Evolutionary conservation across 768 basidiomycete genomes (phyloP), one percentile per base, ranked within the genome.

Genomic region (Xerocomellus chrysenteron): DNA sequence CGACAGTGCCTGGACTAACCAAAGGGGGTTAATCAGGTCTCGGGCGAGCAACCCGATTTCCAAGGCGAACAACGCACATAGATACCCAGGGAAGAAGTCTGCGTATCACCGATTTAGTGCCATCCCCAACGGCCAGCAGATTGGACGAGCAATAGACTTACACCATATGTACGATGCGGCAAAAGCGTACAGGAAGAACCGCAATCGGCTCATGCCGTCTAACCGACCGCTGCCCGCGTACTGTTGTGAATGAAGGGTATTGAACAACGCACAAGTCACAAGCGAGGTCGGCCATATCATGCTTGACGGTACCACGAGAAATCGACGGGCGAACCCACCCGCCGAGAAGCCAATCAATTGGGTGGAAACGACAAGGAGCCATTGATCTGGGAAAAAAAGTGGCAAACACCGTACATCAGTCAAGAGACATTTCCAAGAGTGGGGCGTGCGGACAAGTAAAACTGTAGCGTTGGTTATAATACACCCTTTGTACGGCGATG

Each of bases 331-430:
- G 37, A 89, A 73, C 14, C 90, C 89, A 43, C 90, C 91, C 53
- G 92, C 83, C 5, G 89, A 91, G 76, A 92, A 92, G 13, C 92
- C 90, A 52, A 92, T 90, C 52, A 90, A 74, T 64, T 88, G 86
- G 1, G 85, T 85, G 32, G 83, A 86, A 74, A 91, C 83, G 26
- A 92, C 86, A 21, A 91, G 73, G 70, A 91, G 82, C 85, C 89
- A 88, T 73, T 90, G 87, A 69, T 91, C 88, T 81, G 59, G 55
- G 40, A 50, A 44, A 5, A 45, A 16, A 32, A 12, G n/a, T 33
- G 45, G 53, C 24, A 42, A 35, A 28, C 28, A 55, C 36, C 56
- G 1, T 4, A 7, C 12, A 26, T 59, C 26, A 63, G 60, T 36
- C 37, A 30, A 39, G 47, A 11, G 24, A 49, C 55, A n/a, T 26